phyloP scores from a whole-genome alignment of 1,284 basidiomycete genomes.

The Mycosarcoma maydis region DNA sequence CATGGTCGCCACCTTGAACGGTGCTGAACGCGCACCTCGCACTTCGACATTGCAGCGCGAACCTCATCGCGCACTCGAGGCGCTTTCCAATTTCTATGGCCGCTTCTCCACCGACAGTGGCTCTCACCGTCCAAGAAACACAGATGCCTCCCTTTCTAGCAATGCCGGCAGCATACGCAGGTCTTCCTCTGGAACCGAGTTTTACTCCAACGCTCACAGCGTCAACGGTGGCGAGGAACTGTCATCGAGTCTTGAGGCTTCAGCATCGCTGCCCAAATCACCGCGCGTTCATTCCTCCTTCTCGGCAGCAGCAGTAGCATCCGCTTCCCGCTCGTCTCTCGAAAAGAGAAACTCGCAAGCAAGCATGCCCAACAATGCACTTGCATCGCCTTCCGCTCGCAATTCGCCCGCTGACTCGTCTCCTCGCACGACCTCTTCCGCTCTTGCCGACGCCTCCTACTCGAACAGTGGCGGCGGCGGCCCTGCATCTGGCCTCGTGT shows the following conservation, averaged over 20 bases:
- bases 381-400: slow-evolving; percentile 19
- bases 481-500: slow-evolving; percentile 7
- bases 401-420: slow-evolving; percentile 32
- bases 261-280: slow-evolving; percentile 5
- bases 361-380: slow-evolving; percentile 12
- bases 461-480: slow-evolving; percentile 4
- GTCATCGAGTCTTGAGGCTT: neutral
- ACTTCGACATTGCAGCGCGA: slow-evolving; percentile 22
- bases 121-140: slow-evolving; percentile 15
- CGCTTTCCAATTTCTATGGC: slow-evolving; percentile 43
- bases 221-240: slow-evolving; percentile 11
- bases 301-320: slow-evolving; percentile 37
- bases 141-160: slow-evolving; percentile 26
- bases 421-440: slow-evolving; percentile 13
- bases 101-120: slow-evolving; percentile 34
- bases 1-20: slow-evolving; percentile 23
- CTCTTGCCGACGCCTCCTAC: slow-evolving; percentile 1
- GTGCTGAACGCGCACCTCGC: slow-evolving; percentile 7
- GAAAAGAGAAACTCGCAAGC: slow-evolving; percentile 26
- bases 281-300: slow-evolving; percentile 39
- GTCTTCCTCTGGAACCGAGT: slow-evolving; percentile 28
- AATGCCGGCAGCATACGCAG: slow-evolving; percentile 32
- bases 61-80: slow-evolving; percentile 37
- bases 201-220: slow-evolving; percentile 36
- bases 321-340: slow-evolving; percentile 43